Evolutionary conservation across 1,284 basidiomycete genomes (phyloP).

Genomic region (Baeospora myosura): DNA sequence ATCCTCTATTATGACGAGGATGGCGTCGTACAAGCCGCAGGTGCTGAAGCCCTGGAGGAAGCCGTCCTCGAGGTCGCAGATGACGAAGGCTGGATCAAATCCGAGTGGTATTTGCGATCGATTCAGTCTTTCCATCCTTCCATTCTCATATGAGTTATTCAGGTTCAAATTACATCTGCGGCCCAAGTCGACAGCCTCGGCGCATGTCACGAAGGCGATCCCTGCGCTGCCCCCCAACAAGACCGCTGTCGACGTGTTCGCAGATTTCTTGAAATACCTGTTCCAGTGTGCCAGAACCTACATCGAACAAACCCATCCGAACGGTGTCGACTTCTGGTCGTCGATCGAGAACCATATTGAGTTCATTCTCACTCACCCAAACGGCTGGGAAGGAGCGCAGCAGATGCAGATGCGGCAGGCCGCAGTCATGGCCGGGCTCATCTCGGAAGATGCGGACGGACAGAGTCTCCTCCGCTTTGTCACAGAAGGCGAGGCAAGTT

Average conservation of each 20-base stretch:
- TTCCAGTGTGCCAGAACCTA: slow-evolving; percentile 27
- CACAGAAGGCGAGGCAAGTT: slow-evolving; percentile 44
- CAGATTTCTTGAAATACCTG: slow-evolving; percentile 37
- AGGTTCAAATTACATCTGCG: slow-evolving; percentile 31
- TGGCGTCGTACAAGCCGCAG: slow-evolving; percentile 38
- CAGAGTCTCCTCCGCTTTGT: slow-evolving; percentile 33
- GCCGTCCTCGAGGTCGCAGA: slow-evolving; percentile 35
- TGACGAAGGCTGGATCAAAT: slow-evolving; percentile 37
- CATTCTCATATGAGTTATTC: slow-evolving; percentile 3
- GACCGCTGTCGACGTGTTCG: slow-evolving; percentile 27
- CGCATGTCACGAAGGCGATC: slow-evolving; percentile 19
- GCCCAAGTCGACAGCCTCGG: slow-evolving; percentile 17
- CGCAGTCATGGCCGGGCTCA: slow-evolving; percentile 13
- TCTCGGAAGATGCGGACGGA: slow-evolving; percentile 17
- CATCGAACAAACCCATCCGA: slow-evolving; percentile 29
- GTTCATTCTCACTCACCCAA: slow-evolving; percentile 21
- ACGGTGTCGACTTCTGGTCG: slow-evolving; percentile 23
- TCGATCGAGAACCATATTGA: slow-evolving; percentile 27
- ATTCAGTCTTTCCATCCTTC: neutral
- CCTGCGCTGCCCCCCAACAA: slow-evolving; percentile 30
- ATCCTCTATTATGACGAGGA: slow-evolving; percentile 42
- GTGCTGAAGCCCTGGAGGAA: slow-evolving; percentile 37
- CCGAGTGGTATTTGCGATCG: slow-evolving; percentile 30
- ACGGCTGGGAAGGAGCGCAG: slow-evolving; percentile 20
- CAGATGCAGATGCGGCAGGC: slow-evolving; percentile 16